A percentile compares a stretch with the other conserved stretches of the same genome.
Conservation (phyloP, 2,329 filamentous ascomycete species). For the Xylariaceae sp. region DNA sequence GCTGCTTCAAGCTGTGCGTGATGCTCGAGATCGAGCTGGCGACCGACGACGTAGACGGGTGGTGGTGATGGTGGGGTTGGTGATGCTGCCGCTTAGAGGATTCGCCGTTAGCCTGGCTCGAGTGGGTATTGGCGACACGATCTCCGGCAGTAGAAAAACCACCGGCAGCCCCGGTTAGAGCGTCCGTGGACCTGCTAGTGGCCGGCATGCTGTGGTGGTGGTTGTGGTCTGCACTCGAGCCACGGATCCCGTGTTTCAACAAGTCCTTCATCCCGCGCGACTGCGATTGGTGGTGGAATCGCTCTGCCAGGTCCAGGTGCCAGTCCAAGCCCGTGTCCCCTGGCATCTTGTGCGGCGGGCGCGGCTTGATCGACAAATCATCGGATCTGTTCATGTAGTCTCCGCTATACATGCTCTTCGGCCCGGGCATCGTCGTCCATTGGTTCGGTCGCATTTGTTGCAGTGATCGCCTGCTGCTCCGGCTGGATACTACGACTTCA, state of each 20-base stretch:
- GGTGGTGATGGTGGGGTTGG: slow-evolving; percentile 3
- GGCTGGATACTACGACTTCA: background rate
- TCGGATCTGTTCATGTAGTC: slow-evolving; percentile 1
- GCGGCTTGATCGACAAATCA: background rate
- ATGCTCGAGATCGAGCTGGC: background rate
- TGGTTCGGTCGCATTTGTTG: background rate
- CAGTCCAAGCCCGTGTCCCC: slow-evolving; percentile 1
- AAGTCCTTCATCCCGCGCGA: background rate
- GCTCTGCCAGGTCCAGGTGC: background rate
- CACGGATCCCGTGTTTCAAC: background rate
- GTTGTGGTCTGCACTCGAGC: background rate
- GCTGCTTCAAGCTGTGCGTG: background rate
- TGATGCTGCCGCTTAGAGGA: background rate
- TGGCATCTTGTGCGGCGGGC: background rate
- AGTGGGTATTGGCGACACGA: slow-evolving; percentile 3
- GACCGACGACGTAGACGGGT: background rate
- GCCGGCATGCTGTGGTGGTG: slow-evolving; percentile 1
- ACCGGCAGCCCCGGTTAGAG: background rate
- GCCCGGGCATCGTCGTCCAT: background rate
- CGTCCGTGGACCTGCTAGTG: background rate
- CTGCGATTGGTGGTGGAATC: slow-evolving; percentile 4
- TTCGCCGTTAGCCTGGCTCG: slow-evolving; percentile 4
- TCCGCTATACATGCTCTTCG: background rate
- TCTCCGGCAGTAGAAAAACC: background rate
- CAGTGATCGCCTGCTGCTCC: background rate